Evolutionary conservation across 2,329 filamentous ascomycete genomes (phyloP), one percentile per base, ranked within the genome.

Genomic region (Fusarium concolor): DNA sequence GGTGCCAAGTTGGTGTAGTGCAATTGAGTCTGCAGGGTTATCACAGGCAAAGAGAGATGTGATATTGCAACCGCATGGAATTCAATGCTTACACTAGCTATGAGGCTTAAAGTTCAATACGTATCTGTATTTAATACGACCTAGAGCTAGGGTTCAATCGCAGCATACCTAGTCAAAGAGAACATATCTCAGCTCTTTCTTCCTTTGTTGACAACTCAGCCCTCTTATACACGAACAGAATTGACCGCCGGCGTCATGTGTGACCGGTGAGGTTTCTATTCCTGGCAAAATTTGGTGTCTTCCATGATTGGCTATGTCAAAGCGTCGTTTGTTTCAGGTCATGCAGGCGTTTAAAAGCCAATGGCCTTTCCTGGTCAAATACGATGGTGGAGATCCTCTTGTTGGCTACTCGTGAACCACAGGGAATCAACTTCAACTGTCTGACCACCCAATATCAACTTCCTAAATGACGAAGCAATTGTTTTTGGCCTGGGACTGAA

Each of bases 311-410:
- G 74, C 39, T 43, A 60, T 43, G 49, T 56, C 54, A 63, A 62
- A 61, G 59, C 71, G 60, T 78, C 74, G 75, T 77, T 68, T 75
- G 76, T 78, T 78, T 78, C 76, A 78, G 76, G 71, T 76, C 75
- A 73, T 77, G 76, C 72, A 65, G 70, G 71, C 74, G 71, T 59
- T 66, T 76, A 71, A 24, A 49, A 67, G 56, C 76, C 76, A 77
- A 77, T 78, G 44, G 58, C 37, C 15, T 43, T 53, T 51, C 38
- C 38, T 39, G 31, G 39, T 41, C 44, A 50, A 47, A 29, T 55
- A 51, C 49, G 47, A 41, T 15, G 41, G 66, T 71, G 71, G 71
- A 41, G 50, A 52, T 28, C 41, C 11, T 43, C 15, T 33, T 43
- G 56, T 24, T 52, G 46, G 53, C 33, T 20, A 41, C 44, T 47